Conservation (phyloP, 257 asterid genomes). For the Solanum microdontum region DNA sequence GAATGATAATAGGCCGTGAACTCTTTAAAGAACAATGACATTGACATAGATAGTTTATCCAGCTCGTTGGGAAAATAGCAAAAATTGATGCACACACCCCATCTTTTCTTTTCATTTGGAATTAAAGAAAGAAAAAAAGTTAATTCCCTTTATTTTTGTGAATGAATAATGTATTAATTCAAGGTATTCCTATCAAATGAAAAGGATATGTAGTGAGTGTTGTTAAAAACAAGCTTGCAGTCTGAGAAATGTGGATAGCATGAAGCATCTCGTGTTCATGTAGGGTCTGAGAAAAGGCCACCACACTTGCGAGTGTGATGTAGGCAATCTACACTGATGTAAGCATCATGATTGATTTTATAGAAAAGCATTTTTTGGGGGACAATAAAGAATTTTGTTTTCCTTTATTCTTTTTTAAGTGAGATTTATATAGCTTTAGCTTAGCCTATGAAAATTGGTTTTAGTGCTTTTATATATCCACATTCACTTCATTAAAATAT, state of each 20-base stretch:
- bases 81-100: neutral
- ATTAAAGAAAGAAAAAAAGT: neutral
- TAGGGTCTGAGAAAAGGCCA: neutral
- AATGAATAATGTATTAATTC: neutral
- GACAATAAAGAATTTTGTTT: neutral
- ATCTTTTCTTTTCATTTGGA: neutral
- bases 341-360: neutral
- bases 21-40: conserved; percentile 57
- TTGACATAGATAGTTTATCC: neutral
- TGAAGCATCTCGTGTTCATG: neutral
- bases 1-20: conserved; percentile 79
- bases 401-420: neutral
- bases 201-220: neutral
- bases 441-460: neutral
- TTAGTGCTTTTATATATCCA: neutral
- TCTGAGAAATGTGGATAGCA: neutral
- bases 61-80: neutral
- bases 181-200: neutral
- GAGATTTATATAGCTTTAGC: neutral
- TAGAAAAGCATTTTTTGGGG: neutral
- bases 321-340: too few relatives aligned
- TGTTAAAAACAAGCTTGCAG: neutral
- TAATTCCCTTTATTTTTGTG: neutral
- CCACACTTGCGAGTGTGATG: neutral
- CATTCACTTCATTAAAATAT: neutral